phyloP scores from a whole-genome alignment of 352 stramenopile species.

The Globisporangium nodosum region DNA sequence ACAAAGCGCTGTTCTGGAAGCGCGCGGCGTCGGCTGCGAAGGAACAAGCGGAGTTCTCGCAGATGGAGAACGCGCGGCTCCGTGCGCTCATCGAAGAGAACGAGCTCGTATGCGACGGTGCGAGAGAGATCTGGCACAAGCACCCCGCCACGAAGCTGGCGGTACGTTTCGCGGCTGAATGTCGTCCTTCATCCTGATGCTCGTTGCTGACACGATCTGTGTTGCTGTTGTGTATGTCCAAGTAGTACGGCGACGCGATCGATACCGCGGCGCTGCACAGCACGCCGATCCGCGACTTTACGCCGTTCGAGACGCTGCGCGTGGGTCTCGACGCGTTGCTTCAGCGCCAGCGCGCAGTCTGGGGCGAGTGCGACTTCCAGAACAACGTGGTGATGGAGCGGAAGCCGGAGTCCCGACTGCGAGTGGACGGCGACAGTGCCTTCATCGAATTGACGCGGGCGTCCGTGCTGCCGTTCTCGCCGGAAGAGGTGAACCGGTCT shows the following conservation, averaged over 20 bases:
- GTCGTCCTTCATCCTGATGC: background rate
- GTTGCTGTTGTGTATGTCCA: background rate
- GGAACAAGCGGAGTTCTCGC: background rate
- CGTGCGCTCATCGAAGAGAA: slow-evolving; percentile 3
- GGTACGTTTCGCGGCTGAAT: background rate
- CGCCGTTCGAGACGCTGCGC: slow-evolving; percentile 22
- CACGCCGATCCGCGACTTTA: slow-evolving; percentile 9
- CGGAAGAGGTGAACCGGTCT: slow-evolving; percentile 23
- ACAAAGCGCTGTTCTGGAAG: slow-evolving; percentile 3
- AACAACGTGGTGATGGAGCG: slow-evolving; percentile 3
- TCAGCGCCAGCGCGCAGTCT: slow-evolving; percentile 13
- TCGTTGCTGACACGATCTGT: background rate
- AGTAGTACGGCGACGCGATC: background rate
- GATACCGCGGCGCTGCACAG: background rate
- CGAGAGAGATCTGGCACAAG: background rate
- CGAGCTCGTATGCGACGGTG: background rate
- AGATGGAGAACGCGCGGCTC: background rate
- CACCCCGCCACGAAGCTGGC: background rate
- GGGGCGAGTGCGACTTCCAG: slow-evolving; percentile 14
- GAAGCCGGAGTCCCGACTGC: background rate
- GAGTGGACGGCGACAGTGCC: background rate
- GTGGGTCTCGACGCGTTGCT: slow-evolving; percentile 20
- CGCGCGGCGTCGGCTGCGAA: background rate
- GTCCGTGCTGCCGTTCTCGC: slow-evolving; percentile 2
- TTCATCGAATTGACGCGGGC: background rate